Evolutionary conservation across 148 eudicot species (phyloP), one percentile per base, ranked within the genome.

Genomic region (Rhododendron henanense): DNA sequence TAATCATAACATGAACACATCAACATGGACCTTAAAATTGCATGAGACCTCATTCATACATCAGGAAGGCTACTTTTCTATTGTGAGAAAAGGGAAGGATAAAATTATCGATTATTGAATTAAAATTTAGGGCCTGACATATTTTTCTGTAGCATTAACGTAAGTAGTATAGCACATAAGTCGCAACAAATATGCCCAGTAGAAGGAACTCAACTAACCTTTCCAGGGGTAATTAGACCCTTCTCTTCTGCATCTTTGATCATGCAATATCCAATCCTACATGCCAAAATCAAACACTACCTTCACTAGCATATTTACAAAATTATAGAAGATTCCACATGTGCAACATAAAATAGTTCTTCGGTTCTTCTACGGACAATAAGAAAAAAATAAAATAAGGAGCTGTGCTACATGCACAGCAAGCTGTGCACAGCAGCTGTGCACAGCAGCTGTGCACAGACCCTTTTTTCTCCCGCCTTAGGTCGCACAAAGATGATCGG

Each of bases 161-260:
- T 5, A 37, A 82, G 11, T 61, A 44, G 31, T 61, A 9, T 10
- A 25, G 14, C 15, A 63, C 4, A 31, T 63, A 55, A 81, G 11
- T 35, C 1, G n/a, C 21, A 19, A 39, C n/a, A 10, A 59, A 37
- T 31, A 39, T 61, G 31, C 28, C 33, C 48, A 21, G 67, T 61
- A 61, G 1, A 16, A 74, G 61, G 50, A 85, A 79, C 4, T 63
- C 48, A 69, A 55, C 47, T 37, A 51, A 94, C 98, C 97, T 94
- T 93, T 65, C 91, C 94, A 50, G 98, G 97, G 61, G 92, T 91
- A 84, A 96, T 96, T 65, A 94, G 87, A 67, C 97, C 95, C 79
- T 90, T 92, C 53, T 92, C 94, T 84, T 96, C 98, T 23, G 98
- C 98, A 87, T 94, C 98, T 87, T 90, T 86, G 73, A 96, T 93